Evolutionary conservation across 768 basidiomycete species (phyloP).

Genomic region (Lactifluus volemus): DNA sequence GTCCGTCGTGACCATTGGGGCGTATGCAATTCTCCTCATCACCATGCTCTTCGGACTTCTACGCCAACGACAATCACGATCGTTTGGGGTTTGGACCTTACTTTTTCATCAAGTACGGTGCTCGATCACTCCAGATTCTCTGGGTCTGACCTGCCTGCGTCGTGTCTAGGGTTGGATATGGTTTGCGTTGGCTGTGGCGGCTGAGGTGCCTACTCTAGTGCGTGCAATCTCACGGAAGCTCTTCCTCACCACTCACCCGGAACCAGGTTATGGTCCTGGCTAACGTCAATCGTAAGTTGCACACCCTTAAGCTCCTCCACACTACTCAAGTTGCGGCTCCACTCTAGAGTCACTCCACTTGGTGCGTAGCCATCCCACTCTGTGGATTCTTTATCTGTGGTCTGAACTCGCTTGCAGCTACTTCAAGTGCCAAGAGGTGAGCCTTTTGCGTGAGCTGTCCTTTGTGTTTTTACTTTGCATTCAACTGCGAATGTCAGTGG

Average conservation of each 20-base stretch:
- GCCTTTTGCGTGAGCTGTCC: background rate
- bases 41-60: constrained; percentile 2
- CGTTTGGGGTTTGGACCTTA: constrained; percentile 1
- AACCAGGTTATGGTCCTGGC: background rate
- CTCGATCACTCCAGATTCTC: too few relatives aligned
- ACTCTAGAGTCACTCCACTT: background rate
- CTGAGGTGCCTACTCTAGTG: constrained; percentile 10
- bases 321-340: background rate
- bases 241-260: background rate
- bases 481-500: background rate
- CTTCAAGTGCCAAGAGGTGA: constrained; percentile 10
- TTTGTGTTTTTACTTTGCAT: background rate
- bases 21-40: constrained; percentile 2
- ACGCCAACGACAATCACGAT: background rate
- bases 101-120: constrained; percentile 1
- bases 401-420: background rate
- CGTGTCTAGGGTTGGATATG: constrained; percentile 7
- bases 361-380: background rate
- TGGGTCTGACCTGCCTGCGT: background rate
- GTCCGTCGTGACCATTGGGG: background rate
- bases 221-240: background rate
- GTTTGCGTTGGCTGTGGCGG: constrained; percentile 6
- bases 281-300: background rate
- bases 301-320: background rate
- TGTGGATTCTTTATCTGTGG: background rate